Evolutionary conservation across 768 basidiomycete species (phyloP).

Genomic region (Termitomyces sp.): DNA sequence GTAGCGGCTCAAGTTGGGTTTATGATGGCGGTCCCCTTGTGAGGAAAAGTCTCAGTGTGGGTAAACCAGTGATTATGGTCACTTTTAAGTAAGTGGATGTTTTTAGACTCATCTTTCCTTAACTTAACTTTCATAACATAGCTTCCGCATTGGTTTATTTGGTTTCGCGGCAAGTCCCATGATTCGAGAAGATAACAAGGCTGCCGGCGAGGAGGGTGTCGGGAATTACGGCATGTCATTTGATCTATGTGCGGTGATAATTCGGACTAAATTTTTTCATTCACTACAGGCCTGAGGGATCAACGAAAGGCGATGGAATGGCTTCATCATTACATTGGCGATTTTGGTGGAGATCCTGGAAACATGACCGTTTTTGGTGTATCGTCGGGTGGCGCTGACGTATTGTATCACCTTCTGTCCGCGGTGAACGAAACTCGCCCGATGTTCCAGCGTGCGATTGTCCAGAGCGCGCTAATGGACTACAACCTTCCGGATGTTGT

Average conservation of each 20-base stretch:
- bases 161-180: constrained; percentile 68
- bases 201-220: constrained; percentile 61
- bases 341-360: constrained; percentile 65
- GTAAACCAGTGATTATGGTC: constrained; percentile 66
- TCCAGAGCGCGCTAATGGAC: constrained; percentile 69
- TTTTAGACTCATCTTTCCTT: neutral
- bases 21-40: constrained; percentile 73
- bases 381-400: constrained; percentile 51
- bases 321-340: constrained; percentile 51
- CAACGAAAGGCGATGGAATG: constrained; percentile 62
- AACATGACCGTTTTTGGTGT: constrained; percentile 50
- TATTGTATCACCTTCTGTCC: constrained; percentile 61
- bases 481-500: constrained; percentile 53
- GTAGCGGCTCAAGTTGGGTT: constrained; percentile 72
- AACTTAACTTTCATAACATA: constrained; percentile 19
- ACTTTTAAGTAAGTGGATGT: constrained; percentile 61
- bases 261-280: constrained; percentile 5
- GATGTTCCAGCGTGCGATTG: constrained; percentile 66
- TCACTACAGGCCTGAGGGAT: constrained; percentile 50
- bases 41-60: constrained; percentile 53
- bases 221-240: constrained; percentile 66
- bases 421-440: constrained; percentile 51
- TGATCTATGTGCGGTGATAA: neutral
- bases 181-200: constrained; percentile 62
- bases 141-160: constrained; percentile 73